Evolutionary conservation across 225 moss, liverwort and hornwort species (phyloP).

Genomic region (Thuidium tamariscinum): DNA sequence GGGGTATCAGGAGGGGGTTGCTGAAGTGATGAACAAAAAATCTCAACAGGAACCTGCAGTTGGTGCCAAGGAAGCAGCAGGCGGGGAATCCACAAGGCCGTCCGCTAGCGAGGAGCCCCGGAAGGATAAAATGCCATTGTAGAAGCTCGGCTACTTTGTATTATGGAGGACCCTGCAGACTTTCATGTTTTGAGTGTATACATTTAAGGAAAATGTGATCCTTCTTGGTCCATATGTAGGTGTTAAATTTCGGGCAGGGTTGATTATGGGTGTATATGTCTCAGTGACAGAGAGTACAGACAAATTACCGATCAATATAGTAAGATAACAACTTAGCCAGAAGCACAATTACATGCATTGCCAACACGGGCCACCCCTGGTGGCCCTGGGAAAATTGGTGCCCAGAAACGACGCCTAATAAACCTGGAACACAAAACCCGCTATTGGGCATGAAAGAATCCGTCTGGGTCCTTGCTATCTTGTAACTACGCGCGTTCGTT

Average conservation of each 20-base stretch:
- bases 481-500: background rate
- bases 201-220: no score
- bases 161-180: background rate
- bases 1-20: no score
- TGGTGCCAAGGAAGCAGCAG: no score
- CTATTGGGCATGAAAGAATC: no score
- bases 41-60: no score
- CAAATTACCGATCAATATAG: background rate
- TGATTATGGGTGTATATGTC: background rate
- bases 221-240: background rate
- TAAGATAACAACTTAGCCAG: background rate
- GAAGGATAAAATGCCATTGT: no score
- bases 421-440: background rate
- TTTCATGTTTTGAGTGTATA: background rate
- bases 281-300: background rate
- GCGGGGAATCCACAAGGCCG: no score
- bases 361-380: no score
- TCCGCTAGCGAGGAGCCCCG: no score
- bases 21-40: no score
- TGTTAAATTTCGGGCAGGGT: fast-evolving
- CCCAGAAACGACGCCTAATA: no score
- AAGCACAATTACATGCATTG: background rate
- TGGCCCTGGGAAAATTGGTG: background rate
- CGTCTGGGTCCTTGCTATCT: no score
- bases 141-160: background rate